Evolutionary conservation across 1,139 yeast genomes (phyloP).

Genomic region (Saccharomycopsis hybrid): DNA sequence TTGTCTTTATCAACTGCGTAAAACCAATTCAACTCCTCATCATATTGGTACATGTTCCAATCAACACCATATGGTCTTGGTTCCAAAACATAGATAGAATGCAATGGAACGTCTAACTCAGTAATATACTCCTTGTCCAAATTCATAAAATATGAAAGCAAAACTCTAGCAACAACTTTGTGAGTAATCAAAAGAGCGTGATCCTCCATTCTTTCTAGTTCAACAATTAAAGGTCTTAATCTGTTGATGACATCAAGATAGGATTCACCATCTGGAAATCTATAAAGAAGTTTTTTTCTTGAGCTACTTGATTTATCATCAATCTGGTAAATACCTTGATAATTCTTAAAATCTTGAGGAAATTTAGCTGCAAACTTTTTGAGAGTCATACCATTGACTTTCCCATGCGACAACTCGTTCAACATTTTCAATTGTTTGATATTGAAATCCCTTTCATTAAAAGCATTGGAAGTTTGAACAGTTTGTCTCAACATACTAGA

Average conservation of each 20-base stretch:
- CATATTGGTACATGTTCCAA: conserved; percentile 82
- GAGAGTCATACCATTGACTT: conserved; percentile 87
- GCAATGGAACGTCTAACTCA: conserved; percentile 87
- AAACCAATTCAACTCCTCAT: conserved; percentile 75
- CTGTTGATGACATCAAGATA: conserved; percentile 89
- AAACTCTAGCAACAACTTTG: conserved; percentile 82
- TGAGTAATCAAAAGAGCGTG: conserved; percentile 81
- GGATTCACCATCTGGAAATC: conserved; percentile 97
- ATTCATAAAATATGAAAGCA: conserved; percentile 84
- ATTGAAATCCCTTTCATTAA: conserved; percentile 68
- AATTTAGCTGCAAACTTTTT: conserved; percentile 63
- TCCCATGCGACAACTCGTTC: conserved; percentile 90
- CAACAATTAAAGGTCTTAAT: conserved; percentile 83
- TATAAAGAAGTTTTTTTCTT: conserved; percentile 63
- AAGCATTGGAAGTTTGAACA: conserved; percentile 68
- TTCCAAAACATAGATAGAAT: conserved; percentile 82
- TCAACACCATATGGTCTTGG: conserved; percentile 94
- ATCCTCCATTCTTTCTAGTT: conserved; percentile 85
- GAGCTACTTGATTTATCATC: conserved; percentile 5
- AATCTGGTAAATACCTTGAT: conserved; percentile 14
- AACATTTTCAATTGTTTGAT: conserved; percentile 88
- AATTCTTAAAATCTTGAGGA: conserved; percentile 61
- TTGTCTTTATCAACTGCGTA: conserved; percentile 64
- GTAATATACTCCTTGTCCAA: conserved; percentile 78
- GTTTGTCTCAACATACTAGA: conserved; percentile 80